phyloP scores from a whole-genome alignment of 441 rosid genomes.

The Capsella rubella region DNA sequence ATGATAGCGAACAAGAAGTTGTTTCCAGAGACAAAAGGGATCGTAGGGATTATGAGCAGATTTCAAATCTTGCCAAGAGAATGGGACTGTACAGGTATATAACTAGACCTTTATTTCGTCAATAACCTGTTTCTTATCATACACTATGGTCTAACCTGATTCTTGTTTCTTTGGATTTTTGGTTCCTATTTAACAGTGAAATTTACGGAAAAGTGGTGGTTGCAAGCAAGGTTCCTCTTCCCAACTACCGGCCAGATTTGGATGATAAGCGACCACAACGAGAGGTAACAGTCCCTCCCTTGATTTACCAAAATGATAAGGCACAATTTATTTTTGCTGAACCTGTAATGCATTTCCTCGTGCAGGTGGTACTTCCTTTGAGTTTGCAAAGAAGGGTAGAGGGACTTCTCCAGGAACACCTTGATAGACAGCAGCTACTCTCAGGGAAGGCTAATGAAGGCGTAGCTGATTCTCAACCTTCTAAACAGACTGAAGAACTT shows the following conservation, averaged over 20 bases:
- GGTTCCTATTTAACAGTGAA: slow-evolving; percentile 54
- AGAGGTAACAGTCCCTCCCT: slow-evolving; percentile 64
- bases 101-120: background rate
- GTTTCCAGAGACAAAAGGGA: slow-evolving; percentile 90
- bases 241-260: slow-evolving; percentile 96
- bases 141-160: background rate
- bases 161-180: slow-evolving; percentile 21
- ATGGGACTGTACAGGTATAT: slow-evolving; percentile 90
- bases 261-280: slow-evolving; percentile 99
- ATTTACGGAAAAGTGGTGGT: slow-evolving; percentile 95
- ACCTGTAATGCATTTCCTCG: slow-evolving; percentile 23
- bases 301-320: slow-evolving; percentile 20
- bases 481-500: slow-evolving; percentile 56
- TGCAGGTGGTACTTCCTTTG: slow-evolving; percentile 85
- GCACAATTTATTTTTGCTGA: slow-evolving; percentile 15
- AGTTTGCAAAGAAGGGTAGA: slow-evolving; percentile 96
- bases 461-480: slow-evolving; percentile 48
- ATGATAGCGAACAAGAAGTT: slow-evolving; percentile 80
- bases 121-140: slow-evolving; percentile 2
- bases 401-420: slow-evolving; percentile 90
- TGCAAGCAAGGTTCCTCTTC: slow-evolving; percentile 97
- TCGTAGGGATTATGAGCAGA: slow-evolving; percentile 95
- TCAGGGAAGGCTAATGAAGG: slow-evolving; percentile 52
- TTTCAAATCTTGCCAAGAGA: slow-evolving; percentile 82
- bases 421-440: slow-evolving; percentile 72